A percentile compares a stretch with the other conserved stretches of the same genome.
phyloP scores from a whole-genome alignment of 148 eudicot species.

The Persicaria maculosa region DNA sequence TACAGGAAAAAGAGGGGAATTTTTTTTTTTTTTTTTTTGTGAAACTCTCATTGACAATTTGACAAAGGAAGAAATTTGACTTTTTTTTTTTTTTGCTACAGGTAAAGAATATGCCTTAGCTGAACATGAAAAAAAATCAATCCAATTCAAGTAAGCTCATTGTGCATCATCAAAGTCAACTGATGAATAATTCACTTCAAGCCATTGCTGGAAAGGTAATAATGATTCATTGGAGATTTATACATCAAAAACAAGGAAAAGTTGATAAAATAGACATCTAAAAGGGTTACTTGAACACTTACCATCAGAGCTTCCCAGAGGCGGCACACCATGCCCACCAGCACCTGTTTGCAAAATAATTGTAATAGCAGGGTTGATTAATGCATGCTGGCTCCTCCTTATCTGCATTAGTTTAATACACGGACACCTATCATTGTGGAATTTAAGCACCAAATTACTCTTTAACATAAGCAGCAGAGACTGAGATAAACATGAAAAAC shows the following conservation, averaged over 20 bases:
- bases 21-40: background rate
- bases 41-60: background rate
- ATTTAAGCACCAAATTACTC: background rate
- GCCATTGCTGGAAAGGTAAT: background rate
- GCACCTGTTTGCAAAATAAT: constrained; percentile 90
- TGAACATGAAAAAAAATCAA: background rate
- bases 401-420: constrained; percentile 40
- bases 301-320: constrained; percentile 95
- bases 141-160: background rate
- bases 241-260: background rate
- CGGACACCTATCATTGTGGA: constrained; percentile 1
- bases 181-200: background rate
- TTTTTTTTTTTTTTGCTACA: too few species aligned
- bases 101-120: background rate
- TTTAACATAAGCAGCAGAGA: constrained; percentile 7
- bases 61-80: too few species aligned
- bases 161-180: background rate
- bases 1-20: background rate
- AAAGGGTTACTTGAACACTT: constrained; percentile 19
- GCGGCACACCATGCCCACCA: constrained; percentile 98
- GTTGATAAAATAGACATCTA: background rate
- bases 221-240: background rate
- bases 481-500: constrained; percentile 14
- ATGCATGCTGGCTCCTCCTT: constrained; percentile 88
- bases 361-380: constrained; percentile 87